Base-by-base conservation (phyloP, 345 rosid genomes). In the Gossypium turneri region DNA sequence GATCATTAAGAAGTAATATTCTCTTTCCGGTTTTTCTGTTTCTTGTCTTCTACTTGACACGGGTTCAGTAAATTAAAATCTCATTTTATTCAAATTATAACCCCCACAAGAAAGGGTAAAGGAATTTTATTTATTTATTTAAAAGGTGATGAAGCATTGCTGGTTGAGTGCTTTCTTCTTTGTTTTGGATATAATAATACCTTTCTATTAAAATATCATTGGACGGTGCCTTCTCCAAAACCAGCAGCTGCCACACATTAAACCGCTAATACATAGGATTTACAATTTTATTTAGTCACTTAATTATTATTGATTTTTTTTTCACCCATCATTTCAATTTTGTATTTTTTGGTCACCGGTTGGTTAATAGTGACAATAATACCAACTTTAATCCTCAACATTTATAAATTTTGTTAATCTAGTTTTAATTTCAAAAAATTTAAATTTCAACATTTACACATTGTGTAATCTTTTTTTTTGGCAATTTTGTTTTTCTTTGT, bases 1-100 rank as follows among this genome's bases (percentile, higher is more conserved):
- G 20, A 9, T 45, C n/a, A 4, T 45, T 67, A 10, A 19, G 15
- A 7, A 6, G 2, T 64, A 61, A 27, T 9, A 64, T 67, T 45
- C 70, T 20, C 34, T 43, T 52, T 48, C 72, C 57, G 41, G 72
- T 4, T 67, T 52, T 24, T 48, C 72, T 67, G 72, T 48, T 67
- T 15, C 57, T 48, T 67, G 57, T 47, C 56, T 13, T 12, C 20
- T 48, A 13, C 1, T 22, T 67, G 56, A 44, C 71, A 67, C 2
- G n/a, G 71, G 55, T 12, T 64, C 6, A 45, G 16, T 67, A 22
- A 47, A 22, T 22, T 47, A 67, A 67, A 12, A 1, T 55, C 58
- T 10, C 22, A 19, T 55, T n/a, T 55, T 10, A 55, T 55, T 56
- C 17, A 62, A 62, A 34, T 34, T 62, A 5, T 62, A 17, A 34